Conservation (phyloP, 1,284 basidiomycete species). For the Pseudomicrostroma phylloplanum region DNA sequence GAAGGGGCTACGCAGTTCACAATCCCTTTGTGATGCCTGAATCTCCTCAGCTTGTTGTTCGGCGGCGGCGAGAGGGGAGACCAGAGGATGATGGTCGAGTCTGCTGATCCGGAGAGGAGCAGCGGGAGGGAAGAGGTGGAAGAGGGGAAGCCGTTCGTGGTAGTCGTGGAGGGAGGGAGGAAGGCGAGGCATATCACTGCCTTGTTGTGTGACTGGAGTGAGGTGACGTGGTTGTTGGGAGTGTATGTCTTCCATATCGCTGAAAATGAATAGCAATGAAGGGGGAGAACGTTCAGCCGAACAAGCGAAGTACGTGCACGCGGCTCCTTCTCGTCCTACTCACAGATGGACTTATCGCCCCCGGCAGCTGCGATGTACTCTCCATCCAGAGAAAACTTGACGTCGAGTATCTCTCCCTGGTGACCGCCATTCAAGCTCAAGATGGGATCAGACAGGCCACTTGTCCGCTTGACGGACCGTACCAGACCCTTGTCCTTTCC, state of each 20-base stretch:
- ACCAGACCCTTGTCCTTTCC: slow-evolving; percentile 36
- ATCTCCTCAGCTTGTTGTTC: slow-evolving; percentile 39
- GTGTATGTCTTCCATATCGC: slow-evolving; percentile 46
- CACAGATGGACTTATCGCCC: slow-evolving; percentile 40
- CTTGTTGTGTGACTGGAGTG: slow-evolving; percentile 40
- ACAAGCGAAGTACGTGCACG: not conserved
- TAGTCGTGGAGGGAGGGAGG: slow-evolving; percentile 16
- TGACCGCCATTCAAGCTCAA: slow-evolving; percentile 42
- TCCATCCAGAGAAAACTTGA: not conserved
- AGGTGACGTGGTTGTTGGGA: slow-evolving; percentile 41
- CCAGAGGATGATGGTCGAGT: slow-evolving; percentile 46
- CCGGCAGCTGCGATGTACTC: slow-evolving; percentile 37
- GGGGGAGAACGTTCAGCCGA: not conserved
- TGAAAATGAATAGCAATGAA: not conserved
- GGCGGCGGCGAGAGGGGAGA: slow-evolving; percentile 17
- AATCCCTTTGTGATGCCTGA: slow-evolving; percentile 43
- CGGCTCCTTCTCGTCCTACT: not conserved
- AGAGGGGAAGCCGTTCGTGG: slow-evolving; percentile 1
- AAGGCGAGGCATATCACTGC: slow-evolving; percentile 42
- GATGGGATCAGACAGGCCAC: slow-evolving; percentile 34
- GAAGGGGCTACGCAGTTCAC: slow-evolving; percentile 45
- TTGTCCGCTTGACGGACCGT: slow-evolving; percentile 34
- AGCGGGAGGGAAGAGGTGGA: slow-evolving; percentile 16
- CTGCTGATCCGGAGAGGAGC: slow-evolving; percentile 46
- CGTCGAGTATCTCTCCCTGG: slow-evolving; percentile 10